Percentiles rank a stretch among this genome's conserved stretches.
Evolutionary conservation across 106 monocot species (phyloP).

Genomic region (Phalaenopsis aphrodite): DNA sequence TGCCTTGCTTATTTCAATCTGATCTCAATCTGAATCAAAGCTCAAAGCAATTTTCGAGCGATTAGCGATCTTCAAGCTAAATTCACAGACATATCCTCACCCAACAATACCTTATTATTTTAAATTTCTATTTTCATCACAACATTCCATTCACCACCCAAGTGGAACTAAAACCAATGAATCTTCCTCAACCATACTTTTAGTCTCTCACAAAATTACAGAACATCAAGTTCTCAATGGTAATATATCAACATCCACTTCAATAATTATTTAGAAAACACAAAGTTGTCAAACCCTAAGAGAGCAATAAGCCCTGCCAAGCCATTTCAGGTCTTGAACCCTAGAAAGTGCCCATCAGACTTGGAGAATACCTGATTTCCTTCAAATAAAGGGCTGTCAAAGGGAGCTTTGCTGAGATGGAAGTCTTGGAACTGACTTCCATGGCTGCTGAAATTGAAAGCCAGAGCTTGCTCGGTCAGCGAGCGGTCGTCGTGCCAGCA

Average conservation of each 20-base stretch:
- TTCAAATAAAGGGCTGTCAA: constrained; percentile 6
- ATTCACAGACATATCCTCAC: too few species aligned
- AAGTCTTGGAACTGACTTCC: constrained; percentile 30
- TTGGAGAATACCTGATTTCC: constrained; percentile 5
- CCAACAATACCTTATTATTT: too few species aligned
- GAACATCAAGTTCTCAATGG: background rate
- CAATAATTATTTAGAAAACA: background rate
- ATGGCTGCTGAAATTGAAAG: constrained; percentile 18
- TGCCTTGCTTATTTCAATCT: too few species aligned
- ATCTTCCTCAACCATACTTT: background rate
- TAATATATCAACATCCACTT: background rate
- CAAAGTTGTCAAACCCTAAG: background rate
- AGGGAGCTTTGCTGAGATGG: constrained; percentile 9
- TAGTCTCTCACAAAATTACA: background rate
- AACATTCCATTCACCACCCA: too few species aligned
- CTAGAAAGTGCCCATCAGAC: constrained; percentile 6
- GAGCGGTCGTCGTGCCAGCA: constrained; percentile 27
- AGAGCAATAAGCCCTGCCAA: background rate
- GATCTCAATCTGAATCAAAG: too few species aligned
- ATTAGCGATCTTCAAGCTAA: too few species aligned
- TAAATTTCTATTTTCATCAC: too few species aligned
- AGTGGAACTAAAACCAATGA: background rate
- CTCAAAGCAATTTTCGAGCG: too few species aligned
- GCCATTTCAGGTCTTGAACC: constrained; percentile 1
- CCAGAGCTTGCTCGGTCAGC: constrained; percentile 9